These are phyloP conservation scores for Globisporangium nagaii DNA, from an alignment of 352 stramenopile species.

Conservation along the genomic window DNA sequence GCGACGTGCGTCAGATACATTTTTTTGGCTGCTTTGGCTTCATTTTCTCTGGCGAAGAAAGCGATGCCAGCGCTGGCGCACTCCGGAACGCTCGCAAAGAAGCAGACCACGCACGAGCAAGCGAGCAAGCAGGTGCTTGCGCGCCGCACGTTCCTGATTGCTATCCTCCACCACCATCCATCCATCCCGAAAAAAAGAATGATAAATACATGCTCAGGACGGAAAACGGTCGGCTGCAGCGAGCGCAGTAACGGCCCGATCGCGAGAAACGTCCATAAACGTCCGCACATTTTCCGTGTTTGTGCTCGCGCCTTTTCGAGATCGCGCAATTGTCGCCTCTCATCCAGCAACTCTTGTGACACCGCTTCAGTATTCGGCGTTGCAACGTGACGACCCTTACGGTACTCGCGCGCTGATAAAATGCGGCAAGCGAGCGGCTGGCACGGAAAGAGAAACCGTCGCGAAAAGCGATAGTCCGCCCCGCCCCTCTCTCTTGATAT, in stretches of 20 bases:
- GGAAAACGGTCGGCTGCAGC: not conserved
- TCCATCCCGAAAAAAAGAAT: too few species aligned
- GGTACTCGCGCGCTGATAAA: conserved; percentile 4
- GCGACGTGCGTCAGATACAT: not conserved
- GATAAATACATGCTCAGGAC: not conserved
- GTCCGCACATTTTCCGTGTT: not conserved
- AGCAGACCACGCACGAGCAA: not conserved
- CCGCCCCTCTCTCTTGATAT: too few species aligned
- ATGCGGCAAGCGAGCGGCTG: conserved; percentile 1
- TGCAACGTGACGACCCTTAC: not conserved
- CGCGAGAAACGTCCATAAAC: not conserved
- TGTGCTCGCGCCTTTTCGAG: not conserved
- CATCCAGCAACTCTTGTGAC: not conserved
- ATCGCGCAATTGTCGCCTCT: not conserved
- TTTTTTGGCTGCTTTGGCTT: not conserved
- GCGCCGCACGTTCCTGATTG: not conserved
- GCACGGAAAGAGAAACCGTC: not conserved
- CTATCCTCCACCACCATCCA: not conserved
- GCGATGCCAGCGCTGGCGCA: too few species aligned
- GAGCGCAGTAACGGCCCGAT: not conserved
- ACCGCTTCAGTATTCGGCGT: not conserved
- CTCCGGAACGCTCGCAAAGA: too few species aligned
- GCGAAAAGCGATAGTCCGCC: not conserved
- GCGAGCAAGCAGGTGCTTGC: not conserved
- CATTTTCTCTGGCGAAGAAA: not conserved